Evolutionary conservation across 1,284 basidiomycete species (phyloP).

Genomic region (Cryptococcus wingfieldii): DNA sequence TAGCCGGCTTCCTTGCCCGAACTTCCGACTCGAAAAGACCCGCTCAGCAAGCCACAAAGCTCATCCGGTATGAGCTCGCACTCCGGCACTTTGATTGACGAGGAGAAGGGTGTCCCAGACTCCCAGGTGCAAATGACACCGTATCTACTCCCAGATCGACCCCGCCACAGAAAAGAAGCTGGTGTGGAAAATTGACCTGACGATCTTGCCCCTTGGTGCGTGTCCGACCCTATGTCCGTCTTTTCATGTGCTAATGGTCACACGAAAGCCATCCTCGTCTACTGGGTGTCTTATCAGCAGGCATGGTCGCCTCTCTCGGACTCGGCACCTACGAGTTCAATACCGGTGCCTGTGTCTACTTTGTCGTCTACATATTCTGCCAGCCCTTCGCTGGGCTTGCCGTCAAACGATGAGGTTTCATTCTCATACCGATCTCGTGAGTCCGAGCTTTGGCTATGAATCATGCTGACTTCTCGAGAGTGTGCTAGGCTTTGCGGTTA

Average conservation of each 20-base stretch:
- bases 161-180: slow-evolving; percentile 15
- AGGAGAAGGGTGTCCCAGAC: too few relatives aligned
- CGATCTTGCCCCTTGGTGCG: slow-evolving; percentile 14
- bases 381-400: slow-evolving; percentile 21
- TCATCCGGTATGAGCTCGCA: too few relatives aligned
- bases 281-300: slow-evolving; percentile 18
- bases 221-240: too few relatives aligned
- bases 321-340: slow-evolving; percentile 22
- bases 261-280: background rate
- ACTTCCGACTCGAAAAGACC: too few relatives aligned
- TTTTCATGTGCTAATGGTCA: background rate
- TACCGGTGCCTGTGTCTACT: slow-evolving; percentile 17
- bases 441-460: background rate
- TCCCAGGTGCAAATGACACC: too few relatives aligned
- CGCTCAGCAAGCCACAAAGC: too few relatives aligned
- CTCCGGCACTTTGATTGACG: too few relatives aligned
- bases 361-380: slow-evolving; percentile 22
- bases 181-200: slow-evolving; percentile 22
- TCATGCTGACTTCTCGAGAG: background rate
- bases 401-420: slow-evolving; percentile 24
- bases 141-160: slow-evolving; percentile 1
- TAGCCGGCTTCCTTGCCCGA: too few relatives aligned
- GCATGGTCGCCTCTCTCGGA: slow-evolving; percentile 18
- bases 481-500: slow-evolving; percentile 19
- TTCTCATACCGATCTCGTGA: slow-evolving; percentile 20